Conservation (phyloP, 2,329 filamentous ascomycete species). For the Magnaporthiopsis poae region DNA sequence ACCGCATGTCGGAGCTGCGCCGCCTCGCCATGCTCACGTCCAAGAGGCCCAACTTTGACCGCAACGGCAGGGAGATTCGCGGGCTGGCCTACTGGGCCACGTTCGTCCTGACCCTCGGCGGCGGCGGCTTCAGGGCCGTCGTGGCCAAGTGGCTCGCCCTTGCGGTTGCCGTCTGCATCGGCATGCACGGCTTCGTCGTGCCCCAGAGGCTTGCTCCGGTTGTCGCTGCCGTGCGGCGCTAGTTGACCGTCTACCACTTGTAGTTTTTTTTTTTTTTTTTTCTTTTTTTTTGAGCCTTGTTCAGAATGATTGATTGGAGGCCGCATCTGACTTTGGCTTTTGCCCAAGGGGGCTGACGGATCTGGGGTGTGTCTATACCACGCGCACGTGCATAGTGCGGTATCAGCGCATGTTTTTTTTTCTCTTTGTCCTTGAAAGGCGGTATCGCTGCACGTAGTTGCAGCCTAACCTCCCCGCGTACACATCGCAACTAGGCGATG, state of each 20-base stretch:
- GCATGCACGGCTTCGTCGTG: constrained; percentile 15
- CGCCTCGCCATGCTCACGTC: constrained; percentile 33
- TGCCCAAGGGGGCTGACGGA: background rate
- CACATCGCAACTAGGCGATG: too few species aligned
- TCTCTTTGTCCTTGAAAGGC: background rate
- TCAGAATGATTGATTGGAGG: background rate
- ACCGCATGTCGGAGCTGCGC: constrained; percentile 35
- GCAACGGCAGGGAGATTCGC: constrained; percentile 42
- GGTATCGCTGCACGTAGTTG: background rate
- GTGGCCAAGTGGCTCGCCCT: constrained; percentile 39
- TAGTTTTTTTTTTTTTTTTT: background rate
- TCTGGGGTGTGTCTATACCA: background rate
- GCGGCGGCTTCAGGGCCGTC: constrained; percentile 37
- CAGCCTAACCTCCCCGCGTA: background rate
- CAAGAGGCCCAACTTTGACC: constrained; percentile 51
- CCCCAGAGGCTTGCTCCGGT: background rate
- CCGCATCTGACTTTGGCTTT: background rate
- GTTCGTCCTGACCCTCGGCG: constrained; percentile 42
- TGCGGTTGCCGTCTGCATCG: constrained; percentile 15
- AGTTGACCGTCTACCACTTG: background rate
- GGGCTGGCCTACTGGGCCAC: constrained; percentile 45
- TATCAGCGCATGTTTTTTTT: background rate
- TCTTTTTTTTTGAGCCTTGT: background rate
- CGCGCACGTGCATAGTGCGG: background rate
- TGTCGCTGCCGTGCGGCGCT: background rate